Evolutionary conservation across 805 yeast genomes (phyloP).

Genomic region (Cyberlindnera petersonii): DNA sequence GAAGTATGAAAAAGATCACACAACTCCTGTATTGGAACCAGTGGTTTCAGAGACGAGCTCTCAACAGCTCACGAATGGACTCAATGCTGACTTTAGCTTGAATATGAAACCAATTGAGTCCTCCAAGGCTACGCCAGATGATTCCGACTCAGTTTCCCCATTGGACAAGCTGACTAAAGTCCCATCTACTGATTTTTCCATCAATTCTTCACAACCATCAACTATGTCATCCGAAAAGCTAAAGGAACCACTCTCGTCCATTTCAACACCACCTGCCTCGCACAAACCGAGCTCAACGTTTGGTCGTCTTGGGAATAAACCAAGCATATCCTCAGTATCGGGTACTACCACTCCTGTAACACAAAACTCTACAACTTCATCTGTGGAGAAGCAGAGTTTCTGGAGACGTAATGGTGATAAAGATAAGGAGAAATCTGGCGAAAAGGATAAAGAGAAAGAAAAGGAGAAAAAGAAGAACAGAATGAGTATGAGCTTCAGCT

Average conservation of each 20-base stretch:
- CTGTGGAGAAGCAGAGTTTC: slow-evolving; percentile 11
- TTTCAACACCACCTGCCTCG: background rate
- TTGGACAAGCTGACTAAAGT: slow-evolving; percentile 17
- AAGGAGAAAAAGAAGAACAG: slow-evolving; percentile 22
- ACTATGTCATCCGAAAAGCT: slow-evolving; percentile 17
- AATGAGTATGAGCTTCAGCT: slow-evolving; percentile 24
- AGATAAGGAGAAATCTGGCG: slow-evolving; percentile 8
- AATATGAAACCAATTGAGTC: slow-evolving; percentile 9
- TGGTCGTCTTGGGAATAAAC: slow-evolving; percentile 4
- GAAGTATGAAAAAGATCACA: slow-evolving; percentile 19
- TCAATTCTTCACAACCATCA: slow-evolving; percentile 19
- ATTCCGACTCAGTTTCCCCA: slow-evolving; percentile 17
- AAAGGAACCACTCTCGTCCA: background rate
- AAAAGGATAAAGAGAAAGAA: slow-evolving; percentile 18
- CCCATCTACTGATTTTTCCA: slow-evolving; percentile 16
- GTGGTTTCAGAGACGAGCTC: background rate
- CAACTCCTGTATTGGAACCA: background rate
- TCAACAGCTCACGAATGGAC: slow-evolving; percentile 4
- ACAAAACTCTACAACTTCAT: background rate
- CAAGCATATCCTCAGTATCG: slow-evolving; percentile 6
- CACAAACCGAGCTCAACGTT: slow-evolving; percentile 6
- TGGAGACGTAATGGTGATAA: slow-evolving; percentile 20
- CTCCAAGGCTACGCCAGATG: slow-evolving; percentile 9
- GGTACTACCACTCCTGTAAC: slow-evolving; percentile 1
- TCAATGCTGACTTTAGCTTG: slow-evolving; percentile 14